A percentile compares a stretch with the other conserved stretches of the same genome.
Conservation (phyloP, 1,284 basidiomycete species). For the Volvariella surrecta region DNA sequence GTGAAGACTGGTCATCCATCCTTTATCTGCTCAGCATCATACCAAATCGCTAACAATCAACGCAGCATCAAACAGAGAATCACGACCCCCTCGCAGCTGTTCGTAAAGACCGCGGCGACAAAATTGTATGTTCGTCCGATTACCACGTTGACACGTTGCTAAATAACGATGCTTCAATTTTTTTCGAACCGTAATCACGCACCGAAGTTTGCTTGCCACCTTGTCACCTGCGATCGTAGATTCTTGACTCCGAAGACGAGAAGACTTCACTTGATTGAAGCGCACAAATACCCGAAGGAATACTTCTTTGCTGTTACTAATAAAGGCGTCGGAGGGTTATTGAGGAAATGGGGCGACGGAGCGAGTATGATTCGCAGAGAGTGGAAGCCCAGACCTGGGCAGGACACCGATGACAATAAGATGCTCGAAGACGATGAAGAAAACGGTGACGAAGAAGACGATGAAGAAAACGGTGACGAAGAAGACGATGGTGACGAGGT, state of each 20-base stretch:
- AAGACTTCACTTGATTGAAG: constrained; percentile 74
- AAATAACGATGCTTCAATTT: too few relatives aligned
- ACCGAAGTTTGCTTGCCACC: constrained; percentile 87
- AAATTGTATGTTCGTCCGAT: constrained; percentile 67
- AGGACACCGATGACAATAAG: constrained; percentile 12
- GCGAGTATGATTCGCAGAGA: constrained; percentile 63
- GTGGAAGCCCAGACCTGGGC: constrained; percentile 46
- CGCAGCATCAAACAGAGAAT: constrained; percentile 78
- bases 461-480: constrained; percentile 1
- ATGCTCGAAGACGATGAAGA: constrained; percentile 15
- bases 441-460: constrained; percentile 7
- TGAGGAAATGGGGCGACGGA: constrained; percentile 72
- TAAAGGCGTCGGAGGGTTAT: constrained; percentile 73
- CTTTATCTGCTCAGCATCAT: constrained; percentile 1
- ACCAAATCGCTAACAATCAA: too few relatives aligned
- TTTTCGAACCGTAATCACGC: too few relatives aligned
- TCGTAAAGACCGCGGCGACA: constrained; percentile 75
- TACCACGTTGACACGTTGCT: constrained; percentile 1
- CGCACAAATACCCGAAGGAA: constrained; percentile 76
- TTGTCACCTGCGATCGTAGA: constrained; percentile 51
- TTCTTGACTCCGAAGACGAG: constrained; percentile 74
- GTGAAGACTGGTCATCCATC: constrained; percentile 5
- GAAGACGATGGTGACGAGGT: constrained; percentile 1
- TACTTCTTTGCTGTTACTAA: constrained; percentile 87
- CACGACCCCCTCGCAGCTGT: constrained; percentile 77